phyloP scores from a whole-genome alignment of 2,329 filamentous ascomycete species.

The Rutstroemia sp. region DNA sequence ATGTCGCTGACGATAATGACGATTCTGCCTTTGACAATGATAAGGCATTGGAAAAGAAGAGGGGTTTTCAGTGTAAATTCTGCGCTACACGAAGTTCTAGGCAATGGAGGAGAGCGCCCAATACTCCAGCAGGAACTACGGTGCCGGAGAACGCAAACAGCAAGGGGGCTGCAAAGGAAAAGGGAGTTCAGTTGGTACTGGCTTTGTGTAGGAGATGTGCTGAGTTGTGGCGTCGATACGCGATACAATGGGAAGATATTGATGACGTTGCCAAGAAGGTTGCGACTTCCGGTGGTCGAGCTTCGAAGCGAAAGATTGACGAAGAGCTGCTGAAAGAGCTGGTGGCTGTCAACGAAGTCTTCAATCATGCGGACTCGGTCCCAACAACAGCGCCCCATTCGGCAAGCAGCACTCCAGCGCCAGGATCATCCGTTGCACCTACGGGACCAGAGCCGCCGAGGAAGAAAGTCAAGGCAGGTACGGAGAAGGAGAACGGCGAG shows the following conservation, averaged over 20 bases:
- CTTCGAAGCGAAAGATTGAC: slow-evolving; percentile 83
- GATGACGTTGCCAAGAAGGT: slow-evolving; percentile 90
- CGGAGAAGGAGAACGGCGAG: slow-evolving; percentile 44
- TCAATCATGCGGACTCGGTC: slow-evolving; percentile 36
- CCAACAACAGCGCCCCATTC: slow-evolving; percentile 14
- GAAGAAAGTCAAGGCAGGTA: slow-evolving; percentile 53
- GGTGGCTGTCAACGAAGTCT: slow-evolving; percentile 55
- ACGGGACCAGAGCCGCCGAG: slow-evolving; percentile 46
- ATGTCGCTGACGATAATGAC: slow-evolving; percentile 85
- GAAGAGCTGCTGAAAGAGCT: slow-evolving; percentile 81
- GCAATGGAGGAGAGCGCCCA: slow-evolving; percentile 88
- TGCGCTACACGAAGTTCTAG: slow-evolving; percentile 72
- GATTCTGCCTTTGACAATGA: slow-evolving; percentile 92
- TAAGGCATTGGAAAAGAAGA: slow-evolving; percentile 70
- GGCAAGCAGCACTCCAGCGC: slow-evolving; percentile 22
- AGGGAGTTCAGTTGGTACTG: slow-evolving; percentile 64
- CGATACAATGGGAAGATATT: slow-evolving; percentile 88
- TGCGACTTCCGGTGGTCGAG: slow-evolving; percentile 67
- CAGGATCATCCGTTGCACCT: slow-evolving; percentile 19
- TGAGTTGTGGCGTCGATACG: slow-evolving; percentile 91
- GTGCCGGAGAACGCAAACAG: slow-evolving; percentile 56
- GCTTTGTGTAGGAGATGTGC: slow-evolving; percentile 88
- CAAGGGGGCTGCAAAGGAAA: slow-evolving; percentile 63
- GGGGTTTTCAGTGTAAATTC: slow-evolving; percentile 89
- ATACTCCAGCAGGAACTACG: slow-evolving; percentile 62